These are phyloP conservation scores for Colletotrichum sansevieriae DNA, from an alignment of 2,329 filamentous ascomycete species.

Conservation along the genomic window DNA sequence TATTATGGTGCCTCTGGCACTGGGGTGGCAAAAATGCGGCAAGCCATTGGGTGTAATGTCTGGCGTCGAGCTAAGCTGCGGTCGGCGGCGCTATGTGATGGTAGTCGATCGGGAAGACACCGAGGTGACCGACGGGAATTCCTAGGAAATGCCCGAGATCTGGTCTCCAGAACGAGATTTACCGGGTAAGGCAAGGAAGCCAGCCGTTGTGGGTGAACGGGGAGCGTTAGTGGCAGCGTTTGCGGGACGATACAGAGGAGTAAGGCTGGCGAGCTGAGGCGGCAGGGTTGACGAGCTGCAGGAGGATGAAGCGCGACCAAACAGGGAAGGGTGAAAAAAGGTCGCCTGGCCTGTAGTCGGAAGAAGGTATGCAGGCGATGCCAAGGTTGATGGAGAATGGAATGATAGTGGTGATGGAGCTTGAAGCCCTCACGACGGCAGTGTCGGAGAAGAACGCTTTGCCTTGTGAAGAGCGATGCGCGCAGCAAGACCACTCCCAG, in stretches of 20 bases:
- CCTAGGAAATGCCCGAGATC: background rate
- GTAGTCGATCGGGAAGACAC: conserved; percentile 27
- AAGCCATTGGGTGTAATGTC: conserved; percentile 27
- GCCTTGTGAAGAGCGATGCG: background rate
- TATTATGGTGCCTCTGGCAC: background rate
- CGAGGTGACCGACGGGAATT: background rate
- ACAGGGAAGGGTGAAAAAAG: background rate
- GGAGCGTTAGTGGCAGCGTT: conserved; percentile 9
- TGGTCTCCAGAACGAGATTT: background rate
- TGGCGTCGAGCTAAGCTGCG: conserved; percentile 24
- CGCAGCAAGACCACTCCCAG: background rate
- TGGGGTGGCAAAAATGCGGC: conserved; percentile 36
- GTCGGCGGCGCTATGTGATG: conserved; percentile 32
- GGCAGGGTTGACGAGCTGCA: conserved; percentile 32
- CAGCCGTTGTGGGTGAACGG: too few relatives aligned
- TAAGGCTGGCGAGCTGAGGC: conserved; percentile 16
- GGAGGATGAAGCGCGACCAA: conserved; percentile 39
- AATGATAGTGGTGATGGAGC: conserved; percentile 1
- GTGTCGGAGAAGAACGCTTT: conserved; percentile 4
- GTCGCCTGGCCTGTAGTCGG: conserved; percentile 23
- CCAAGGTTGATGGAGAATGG: conserved; percentile 2
- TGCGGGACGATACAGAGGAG: conserved; percentile 8
- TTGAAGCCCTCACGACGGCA: conserved; percentile 19
- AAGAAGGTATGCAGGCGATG: background rate
- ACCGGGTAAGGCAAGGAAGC: background rate